Conservation (phyloP, 2,329 filamentous ascomycete genomes). For the Colletotrichum liriopes region DNA sequence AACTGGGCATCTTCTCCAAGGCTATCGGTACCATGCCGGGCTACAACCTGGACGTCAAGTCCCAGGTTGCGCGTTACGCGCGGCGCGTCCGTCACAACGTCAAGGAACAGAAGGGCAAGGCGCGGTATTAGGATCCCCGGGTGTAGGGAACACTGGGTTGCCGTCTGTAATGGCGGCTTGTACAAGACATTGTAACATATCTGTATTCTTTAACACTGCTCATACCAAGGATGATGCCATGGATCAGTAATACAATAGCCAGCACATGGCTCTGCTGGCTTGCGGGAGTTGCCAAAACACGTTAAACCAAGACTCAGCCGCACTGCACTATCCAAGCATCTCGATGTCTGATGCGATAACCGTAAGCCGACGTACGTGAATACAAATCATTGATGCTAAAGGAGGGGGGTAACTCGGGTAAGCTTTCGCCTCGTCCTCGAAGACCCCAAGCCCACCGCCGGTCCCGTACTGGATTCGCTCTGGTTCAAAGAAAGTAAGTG, state of each 20-base stretch:
- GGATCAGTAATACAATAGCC: background rate
- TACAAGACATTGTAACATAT: slow-evolving; percentile 18
- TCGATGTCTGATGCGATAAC: background rate
- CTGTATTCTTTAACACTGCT: background rate
- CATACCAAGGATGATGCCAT: background rate
- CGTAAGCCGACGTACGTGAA: background rate
- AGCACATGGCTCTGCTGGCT: background rate
- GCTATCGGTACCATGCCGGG: slow-evolving; percentile 40
- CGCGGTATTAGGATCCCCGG: background rate
- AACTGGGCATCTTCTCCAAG: slow-evolving; percentile 38
- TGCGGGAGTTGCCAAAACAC: background rate
- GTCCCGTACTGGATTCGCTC: background rate
- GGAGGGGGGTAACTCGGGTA: too few relatives aligned
- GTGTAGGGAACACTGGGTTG: background rate
- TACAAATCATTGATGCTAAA: background rate
- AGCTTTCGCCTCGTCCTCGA: too few relatives aligned
- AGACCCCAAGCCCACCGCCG: background rate
- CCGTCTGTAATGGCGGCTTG: background rate
- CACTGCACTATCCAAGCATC: background rate
- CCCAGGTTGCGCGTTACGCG: slow-evolving; percentile 27
- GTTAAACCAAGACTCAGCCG: background rate
- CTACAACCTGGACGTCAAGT: slow-evolving; percentile 41
- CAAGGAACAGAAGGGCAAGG: background rate
- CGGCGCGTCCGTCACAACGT: slow-evolving; percentile 24
- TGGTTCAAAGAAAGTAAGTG: background rate